Evolutionary conservation across 2,329 filamentous ascomycete species (phyloP), one percentile per base, ranked within the genome.

Genomic region (Aspergillus tubingensis): DNA sequence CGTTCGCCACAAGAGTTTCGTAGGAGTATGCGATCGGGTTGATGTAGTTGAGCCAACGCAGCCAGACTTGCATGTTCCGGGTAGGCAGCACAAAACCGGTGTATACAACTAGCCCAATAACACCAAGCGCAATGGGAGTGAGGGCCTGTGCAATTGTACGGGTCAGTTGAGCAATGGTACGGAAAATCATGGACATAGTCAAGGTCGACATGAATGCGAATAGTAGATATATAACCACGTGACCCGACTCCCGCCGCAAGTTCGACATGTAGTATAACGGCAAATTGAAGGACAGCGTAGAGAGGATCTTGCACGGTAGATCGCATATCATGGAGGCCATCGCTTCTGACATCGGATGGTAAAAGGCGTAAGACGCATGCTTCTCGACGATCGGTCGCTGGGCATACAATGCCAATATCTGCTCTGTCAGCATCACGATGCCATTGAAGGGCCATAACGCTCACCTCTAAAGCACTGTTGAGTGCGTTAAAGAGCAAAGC

Each of bases 181-280:
- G 85, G 84, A 94, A 95, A 65, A 92, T 83, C 85, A 91, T 91
- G 52, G 89, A 92, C 89, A 93, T 93, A 64, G 85, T 52, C 11
- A 63, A 32, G 1, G 58, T 63, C 80, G 69, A 95, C 65, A 1
- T 89, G 89, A 3, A 86, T 0, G 53, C 86, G 63, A 83, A 73
- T 77, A 93, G 91, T 2, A 86, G 88, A 70, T 92, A 83, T 57
- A 96, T 81, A 54, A 91, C 76, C 82, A 91, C 95, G 79, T 92
- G 89, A 81, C 88, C 88, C 0, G 90, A 80, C 64, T 89, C 86
- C 59, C 91, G 83, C 54, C 89, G 84, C 39, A 96, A 79, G 63
- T 92, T 90, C 0, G 89, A 88, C 86, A 96, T 88, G 76, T 96
- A 96, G 79, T 96, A 96, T 3, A 96, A 75, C 1, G 85, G 81